Conservation (phyloP, 2,329 filamentous ascomycete species). For the Xylaria polymorpha region DNA sequence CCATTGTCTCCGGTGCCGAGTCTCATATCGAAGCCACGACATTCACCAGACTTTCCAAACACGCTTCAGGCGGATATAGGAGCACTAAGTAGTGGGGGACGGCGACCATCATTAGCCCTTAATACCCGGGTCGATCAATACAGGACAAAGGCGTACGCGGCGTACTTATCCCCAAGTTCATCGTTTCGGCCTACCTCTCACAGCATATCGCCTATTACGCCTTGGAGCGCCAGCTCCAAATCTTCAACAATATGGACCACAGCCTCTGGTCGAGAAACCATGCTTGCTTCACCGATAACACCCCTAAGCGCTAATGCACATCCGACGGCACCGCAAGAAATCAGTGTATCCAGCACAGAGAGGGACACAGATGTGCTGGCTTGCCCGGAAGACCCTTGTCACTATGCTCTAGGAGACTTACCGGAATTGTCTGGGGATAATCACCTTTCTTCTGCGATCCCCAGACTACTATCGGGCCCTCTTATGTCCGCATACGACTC, state of each 20-base stretch:
- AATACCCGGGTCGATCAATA: conserved; percentile 48
- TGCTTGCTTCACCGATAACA: conserved; percentile 60
- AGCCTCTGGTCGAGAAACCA: conserved; percentile 56
- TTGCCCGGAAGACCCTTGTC: conserved; percentile 46
- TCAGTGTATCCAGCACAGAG: conserved; percentile 45
- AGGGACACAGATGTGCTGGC: conserved; percentile 40
- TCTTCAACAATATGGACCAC: conserved; percentile 54
- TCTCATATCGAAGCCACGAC: conserved; percentile 9
- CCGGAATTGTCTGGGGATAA: conserved; percentile 59
- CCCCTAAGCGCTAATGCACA: conserved; percentile 51
- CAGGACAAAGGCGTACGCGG: conserved; percentile 43
- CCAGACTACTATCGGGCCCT: conserved; percentile 51
- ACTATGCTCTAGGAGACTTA: conserved; percentile 48
- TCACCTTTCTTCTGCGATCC: conserved; percentile 51
- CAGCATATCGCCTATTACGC: conserved; percentile 61
- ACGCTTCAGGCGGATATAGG: conserved; percentile 32
- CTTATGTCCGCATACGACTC: conserved; percentile 53
- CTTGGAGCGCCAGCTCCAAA: conserved; percentile 52
- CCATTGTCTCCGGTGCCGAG: conserved; percentile 14
- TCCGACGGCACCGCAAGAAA: conserved; percentile 40
- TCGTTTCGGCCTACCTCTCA: conserved; percentile 54
- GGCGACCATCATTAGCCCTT: conserved; percentile 49
- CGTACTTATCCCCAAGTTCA: conserved; percentile 48
- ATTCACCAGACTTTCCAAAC: conserved; percentile 8
- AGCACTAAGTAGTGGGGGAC: conserved; percentile 28